Evolutionary conservation across 495 filamentous ascomycete species (phyloP), one percentile per base, ranked within the genome.

Genomic region (Xylaria venustula): DNA sequence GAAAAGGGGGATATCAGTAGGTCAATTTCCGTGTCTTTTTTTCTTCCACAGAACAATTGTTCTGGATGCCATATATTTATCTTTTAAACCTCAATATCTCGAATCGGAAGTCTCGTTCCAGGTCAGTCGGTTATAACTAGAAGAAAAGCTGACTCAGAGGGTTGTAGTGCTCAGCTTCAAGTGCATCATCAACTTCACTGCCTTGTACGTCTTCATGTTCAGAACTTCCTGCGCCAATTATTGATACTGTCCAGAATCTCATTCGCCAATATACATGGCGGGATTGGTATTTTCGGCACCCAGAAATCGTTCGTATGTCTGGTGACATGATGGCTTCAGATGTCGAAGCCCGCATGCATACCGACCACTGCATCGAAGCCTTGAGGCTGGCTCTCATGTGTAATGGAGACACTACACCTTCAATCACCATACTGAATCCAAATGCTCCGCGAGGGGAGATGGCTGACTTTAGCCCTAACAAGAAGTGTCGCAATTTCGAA

Each of bases 1-100:
- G 50, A 9, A 53, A 53, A 40, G 50, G 50, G 20, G 50, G 50
- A n/a, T 53, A 7, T 17, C 50, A 53, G 50, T 53, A 53, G 9
- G 50, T 17, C 19, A 17, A 22, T 26, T 11, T 26, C 1, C 1
- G 2, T 2, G 8, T 26, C 12, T 5, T 52, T 32, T 34, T 40
- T 3, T 40, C 11, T 5, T 34, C 11, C 11, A 4, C 28, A 9
- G 23, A 28, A 47, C n/a, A n/a, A n/a, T n/a, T n/a, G n/a, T n/a
- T n/a, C n/a, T n/a, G n/a, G n/a, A n/a, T n/a, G n/a, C n/a, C n/a
- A n/a, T n/a, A n/a, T n/a, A n/a, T n/a, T n/a, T n/a, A n/a, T n/a
- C n/a, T n/a, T n/a, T n/a, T n/a, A n/a, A n/a, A n/a, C n/a, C n/a
- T n/a, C n/a, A n/a, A n/a, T n/a, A n/a, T n/a, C n/a, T n/a, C n/a